Evolutionary conservation across 306 rosid species (phyloP), one percentile per base, ranked within the genome.

Genomic region (Quercus mongolica): DNA sequence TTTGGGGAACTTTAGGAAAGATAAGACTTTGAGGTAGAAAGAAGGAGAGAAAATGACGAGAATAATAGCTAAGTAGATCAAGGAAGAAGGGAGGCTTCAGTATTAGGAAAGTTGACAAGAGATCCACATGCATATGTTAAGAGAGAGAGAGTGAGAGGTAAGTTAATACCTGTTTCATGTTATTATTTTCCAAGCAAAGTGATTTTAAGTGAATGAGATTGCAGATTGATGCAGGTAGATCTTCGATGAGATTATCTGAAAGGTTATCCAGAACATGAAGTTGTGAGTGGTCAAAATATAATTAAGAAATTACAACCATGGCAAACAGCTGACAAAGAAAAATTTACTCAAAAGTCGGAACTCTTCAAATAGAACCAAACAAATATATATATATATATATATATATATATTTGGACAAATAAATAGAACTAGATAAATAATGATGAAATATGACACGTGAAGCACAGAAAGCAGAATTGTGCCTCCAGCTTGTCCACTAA

Each of bases 161-260:
- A 18, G 30, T 26, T 62, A 64, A 9, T 87, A 93, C 99, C 99
- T 90, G 91, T 67, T 90, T 90, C 87, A 95, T 90, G 20, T 83
- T 83, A 82, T 95, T 95, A 81, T 95, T 91, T 80, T 95, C 85
- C 62, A 95, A 86, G 84, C 86, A 82, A 81, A 95, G 92, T 25
- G 99, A 90, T 88, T 95, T 95, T 81, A 95, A 72, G 89, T 93
- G 88, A 81, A 84, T 76, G 75, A 95, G 96, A 84, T 87, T 93
- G 92, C 99, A 93, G 62, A 93, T 78, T 4, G 99, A 89, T 56
- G 90, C 80, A 64, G 99, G 98, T 82, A 93, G 86, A 76, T 84
- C 99, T 74, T 90, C 97, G 61, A 93, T 89, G 76, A 79, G 85
- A 83, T 95, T 95, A 85, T 95, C 99, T 95, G 94, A 89, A 85